phyloP scores from a whole-genome alignment of 108 stramenopile genomes.

The Conticribra weissflogii region DNA sequence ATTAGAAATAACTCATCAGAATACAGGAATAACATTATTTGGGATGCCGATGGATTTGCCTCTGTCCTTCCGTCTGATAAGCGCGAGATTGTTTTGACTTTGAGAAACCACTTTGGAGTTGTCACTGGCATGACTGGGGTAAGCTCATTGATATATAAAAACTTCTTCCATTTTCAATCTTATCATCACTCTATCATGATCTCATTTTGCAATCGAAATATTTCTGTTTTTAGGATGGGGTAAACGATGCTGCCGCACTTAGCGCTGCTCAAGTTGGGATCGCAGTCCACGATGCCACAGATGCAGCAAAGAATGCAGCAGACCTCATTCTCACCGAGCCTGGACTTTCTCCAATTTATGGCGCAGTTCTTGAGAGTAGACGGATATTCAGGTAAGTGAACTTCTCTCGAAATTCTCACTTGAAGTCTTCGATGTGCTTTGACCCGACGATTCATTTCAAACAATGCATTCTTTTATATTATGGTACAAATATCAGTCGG shows the following conservation, averaged over 20 bases:
- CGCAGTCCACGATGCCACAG: slow-evolving; percentile 83
- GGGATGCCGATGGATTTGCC: slow-evolving; percentile 78
- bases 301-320: slow-evolving; percentile 90
- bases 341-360: slow-evolving; percentile 82
- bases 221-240: too few species aligned
- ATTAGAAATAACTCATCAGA: slow-evolving; percentile 42
- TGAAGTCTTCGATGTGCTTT: too few species aligned
- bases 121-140: slow-evolving; percentile 92
- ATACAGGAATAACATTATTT: slow-evolving; percentile 58
- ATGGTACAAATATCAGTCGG: too few species aligned
- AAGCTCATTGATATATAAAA: too few species aligned
- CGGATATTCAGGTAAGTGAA: slow-evolving; percentile 82
- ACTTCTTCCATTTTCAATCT: too few species aligned
- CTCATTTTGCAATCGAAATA: too few species aligned
- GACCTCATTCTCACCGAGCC: slow-evolving; percentile 85
- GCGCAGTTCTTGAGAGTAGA: slow-evolving; percentile 75
- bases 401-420: too few species aligned
- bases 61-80: slow-evolving; percentile 82
- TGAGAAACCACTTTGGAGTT: slow-evolving; percentile 65
- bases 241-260: slow-evolving; percentile 91
- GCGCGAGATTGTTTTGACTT: slow-evolving; percentile 67
- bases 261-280: slow-evolving; percentile 80
- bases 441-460: too few species aligned
- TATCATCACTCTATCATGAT: too few species aligned
- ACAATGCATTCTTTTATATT: too few species aligned